Evolutionary conservation across 192 early-diverging fungal species (phyloP), one percentile per base, ranked within the genome.

Genomic region (Backusella westeae): DNA sequence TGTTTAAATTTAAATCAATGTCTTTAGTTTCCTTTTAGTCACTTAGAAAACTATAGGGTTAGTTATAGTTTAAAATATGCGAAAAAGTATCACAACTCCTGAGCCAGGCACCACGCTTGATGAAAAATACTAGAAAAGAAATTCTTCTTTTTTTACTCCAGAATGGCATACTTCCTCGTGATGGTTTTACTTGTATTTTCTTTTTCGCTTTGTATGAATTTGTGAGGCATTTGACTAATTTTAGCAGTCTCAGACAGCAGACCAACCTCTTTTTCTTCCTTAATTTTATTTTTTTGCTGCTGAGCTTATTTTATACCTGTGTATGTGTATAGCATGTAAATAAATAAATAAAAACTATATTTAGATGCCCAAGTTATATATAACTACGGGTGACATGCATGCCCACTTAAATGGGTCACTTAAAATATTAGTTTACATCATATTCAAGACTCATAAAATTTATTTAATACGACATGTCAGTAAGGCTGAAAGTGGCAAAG

Each of bases 121-220:
- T 21, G 42, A 14, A 44, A 44, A 44, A 44, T 12, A 17, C 4
- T 44, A 44, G 42, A 59, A 59, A 59, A 59, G 9, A 59, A 59
- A 59, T 26, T 1, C 10, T 59, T 59, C 56, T 23, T 29, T 63
- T 63, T 63, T 59, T 23, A 63, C 21, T 63, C 56, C 7, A 63
- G 56, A 63, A 63, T 63, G 56, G 56, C 56, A 63, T 63, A 29
- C 56, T 63, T 63, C 56, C 56, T 63, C 56, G 56, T 63, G 56
- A 63, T 63, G 23, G 26, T 63, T 29, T 26, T 63, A 29, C 56
- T 63, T 63, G 56, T 63, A 63, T 29, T 63, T 63, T 29, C 9
- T 63, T 63, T 63, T 63, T 23, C 56, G n/a, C 56, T 29, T 63
- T 26, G 10, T 63, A 63, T 26, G 9, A 29, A 63, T 23, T 15